Percentiles rank a stretch among this genome's conserved stretches.
Conservation (phyloP, 306 rosid species). For the Trichosanthes cucumerina region DNA sequence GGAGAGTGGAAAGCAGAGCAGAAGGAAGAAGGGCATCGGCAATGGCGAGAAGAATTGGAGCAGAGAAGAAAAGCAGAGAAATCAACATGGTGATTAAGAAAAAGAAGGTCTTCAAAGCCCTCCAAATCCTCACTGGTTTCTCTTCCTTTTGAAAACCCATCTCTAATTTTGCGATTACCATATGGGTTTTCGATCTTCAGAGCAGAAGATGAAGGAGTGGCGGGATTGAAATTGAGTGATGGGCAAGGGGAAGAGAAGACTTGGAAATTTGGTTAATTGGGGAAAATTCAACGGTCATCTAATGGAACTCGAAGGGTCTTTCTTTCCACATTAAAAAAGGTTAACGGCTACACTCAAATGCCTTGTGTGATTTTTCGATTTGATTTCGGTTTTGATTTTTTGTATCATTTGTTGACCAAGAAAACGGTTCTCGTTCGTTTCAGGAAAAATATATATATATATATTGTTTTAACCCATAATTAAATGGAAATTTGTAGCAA, state of each 20-base stretch:
- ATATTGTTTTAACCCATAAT: no score
- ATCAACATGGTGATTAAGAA: conserved; percentile 65
- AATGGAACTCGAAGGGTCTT: neutral
- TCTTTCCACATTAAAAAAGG: no score
- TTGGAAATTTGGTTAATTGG: neutral
- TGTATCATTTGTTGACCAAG: no score
- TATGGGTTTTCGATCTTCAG: neutral
- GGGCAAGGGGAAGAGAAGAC: neutral
- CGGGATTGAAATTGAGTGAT: neutral
- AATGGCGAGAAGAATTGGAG: conserved; percentile 61
- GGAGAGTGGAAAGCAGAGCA: conserved; percentile 47
- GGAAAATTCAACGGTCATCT: neutral
- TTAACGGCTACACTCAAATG: conserved; percentile 6
- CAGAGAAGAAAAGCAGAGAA: conserved; percentile 64
- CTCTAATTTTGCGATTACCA: neutral
- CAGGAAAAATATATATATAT: no score
- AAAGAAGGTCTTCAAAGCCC: conserved; percentile 63
- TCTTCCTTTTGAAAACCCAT: conserved; percentile 82
- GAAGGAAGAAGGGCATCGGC: conserved; percentile 75
- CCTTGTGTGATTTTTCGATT: neutral
- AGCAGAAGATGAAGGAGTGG: neutral
- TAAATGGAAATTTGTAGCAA: no score
- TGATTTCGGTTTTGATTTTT: no score
- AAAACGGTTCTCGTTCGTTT: no score
- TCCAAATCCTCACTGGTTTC: conserved; percentile 36